Conservation (phyloP, 2,329 filamentous ascomycete genomes). For the Ambrosiella xylebori region DNA sequence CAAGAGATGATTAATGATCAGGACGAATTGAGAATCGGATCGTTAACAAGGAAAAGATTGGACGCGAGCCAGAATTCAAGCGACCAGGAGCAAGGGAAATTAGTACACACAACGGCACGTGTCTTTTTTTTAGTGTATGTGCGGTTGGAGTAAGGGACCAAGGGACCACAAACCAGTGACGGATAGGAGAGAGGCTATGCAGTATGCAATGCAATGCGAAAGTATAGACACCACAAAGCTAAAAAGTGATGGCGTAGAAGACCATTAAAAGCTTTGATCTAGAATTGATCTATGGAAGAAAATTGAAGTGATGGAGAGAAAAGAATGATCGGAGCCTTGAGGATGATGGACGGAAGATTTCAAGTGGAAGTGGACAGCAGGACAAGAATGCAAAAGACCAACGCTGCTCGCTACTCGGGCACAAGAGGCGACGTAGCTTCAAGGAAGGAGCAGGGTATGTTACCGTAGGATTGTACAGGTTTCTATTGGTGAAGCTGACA, state of each 20-base stretch:
- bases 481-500: slow-evolving; percentile 2
- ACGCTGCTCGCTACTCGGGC: background rate
- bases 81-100: slow-evolving; percentile 5
- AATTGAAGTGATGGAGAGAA: slow-evolving; percentile 1
- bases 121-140: background rate
- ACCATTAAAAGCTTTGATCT: background rate
- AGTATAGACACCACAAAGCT: background rate
- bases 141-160: background rate
- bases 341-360: too few species aligned
- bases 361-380: too few species aligned
- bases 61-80: background rate
- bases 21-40: background rate
- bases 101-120: slow-evolving; percentile 2
- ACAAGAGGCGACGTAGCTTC: slow-evolving; percentile 13
- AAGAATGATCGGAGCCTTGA: background rate
- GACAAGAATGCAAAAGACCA: too few species aligned
- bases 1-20: background rate
- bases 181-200: slow-evolving; percentile 3
- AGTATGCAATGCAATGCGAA: slow-evolving; percentile 12
- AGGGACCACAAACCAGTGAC: background rate
- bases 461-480: slow-evolving; percentile 4
- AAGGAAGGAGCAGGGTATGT: background rate
- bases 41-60: background rate
- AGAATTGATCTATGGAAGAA: slow-evolving; percentile 6
- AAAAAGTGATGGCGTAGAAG: background rate